Evolutionary conservation across 139 green algal genomes (phyloP).

Genomic region (Micractinium conductrix): DNA sequence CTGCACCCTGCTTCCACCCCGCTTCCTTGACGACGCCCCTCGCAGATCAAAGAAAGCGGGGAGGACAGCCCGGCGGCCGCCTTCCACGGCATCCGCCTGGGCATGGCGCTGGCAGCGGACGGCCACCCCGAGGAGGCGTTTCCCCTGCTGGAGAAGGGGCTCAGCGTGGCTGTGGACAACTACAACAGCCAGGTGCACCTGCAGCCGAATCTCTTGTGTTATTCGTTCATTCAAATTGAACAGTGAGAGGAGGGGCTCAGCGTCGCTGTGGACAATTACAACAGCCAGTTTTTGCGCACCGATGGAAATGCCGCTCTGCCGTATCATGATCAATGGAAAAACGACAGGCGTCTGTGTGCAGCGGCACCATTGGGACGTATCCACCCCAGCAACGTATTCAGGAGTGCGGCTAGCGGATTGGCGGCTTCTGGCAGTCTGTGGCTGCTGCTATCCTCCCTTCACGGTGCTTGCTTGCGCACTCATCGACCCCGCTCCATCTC

Average conservation of each 20-base stretch:
- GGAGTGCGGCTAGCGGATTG: too few species aligned
- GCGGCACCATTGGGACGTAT: too few species aligned
- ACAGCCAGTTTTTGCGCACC: neutral
- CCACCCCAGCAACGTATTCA: too few species aligned
- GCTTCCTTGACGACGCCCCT: neutral
- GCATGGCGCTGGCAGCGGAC: conserved; percentile 17
- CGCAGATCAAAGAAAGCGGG: neutral
- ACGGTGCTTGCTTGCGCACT: too few species aligned
- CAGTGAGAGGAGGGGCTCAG: conserved; percentile 7
- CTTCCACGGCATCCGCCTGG: conserved; percentile 20
- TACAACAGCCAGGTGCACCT: conserved; percentile 1
- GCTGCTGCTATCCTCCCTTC: too few species aligned
- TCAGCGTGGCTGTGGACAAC: conserved; percentile 11
- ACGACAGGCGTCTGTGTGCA: too few species aligned
- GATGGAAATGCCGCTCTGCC: too few species aligned
- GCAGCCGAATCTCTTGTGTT: too few species aligned
- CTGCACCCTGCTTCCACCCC: neutral
- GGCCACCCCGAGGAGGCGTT: conserved; percentile 16
- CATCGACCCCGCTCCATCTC: too few species aligned
- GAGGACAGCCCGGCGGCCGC: conserved; percentile 11
- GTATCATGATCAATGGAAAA: too few species aligned
- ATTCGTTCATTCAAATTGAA: too few species aligned
- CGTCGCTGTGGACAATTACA: conserved; percentile 17
- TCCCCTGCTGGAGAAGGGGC: conserved; percentile 19
- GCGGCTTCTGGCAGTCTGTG: too few species aligned